Percentiles rank a stretch among this genome's conserved stretches.
Conservation (phyloP, 2,329 filamentous ascomycete genomes). For the Fusarium sp. region DNA sequence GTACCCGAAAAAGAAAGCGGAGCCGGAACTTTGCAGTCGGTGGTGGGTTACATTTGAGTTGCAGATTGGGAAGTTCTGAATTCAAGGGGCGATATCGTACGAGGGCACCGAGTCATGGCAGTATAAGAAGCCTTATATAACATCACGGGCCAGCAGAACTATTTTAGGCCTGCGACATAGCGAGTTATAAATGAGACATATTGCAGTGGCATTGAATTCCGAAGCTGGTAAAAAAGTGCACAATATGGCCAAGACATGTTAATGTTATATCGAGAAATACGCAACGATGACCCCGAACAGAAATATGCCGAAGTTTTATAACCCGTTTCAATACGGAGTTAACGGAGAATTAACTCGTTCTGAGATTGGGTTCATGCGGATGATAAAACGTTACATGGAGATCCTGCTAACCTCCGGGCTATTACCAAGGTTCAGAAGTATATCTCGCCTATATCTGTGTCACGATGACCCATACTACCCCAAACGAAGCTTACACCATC, state of each 20-base stretch:
- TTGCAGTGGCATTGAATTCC: background rate
- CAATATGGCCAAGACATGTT: background rate
- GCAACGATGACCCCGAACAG: background rate
- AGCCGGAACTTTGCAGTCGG: background rate
- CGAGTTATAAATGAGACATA: background rate
- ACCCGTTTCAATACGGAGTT: background rate
- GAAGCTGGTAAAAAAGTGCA: background rate
- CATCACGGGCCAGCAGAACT: background rate
- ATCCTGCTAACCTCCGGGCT: background rate
- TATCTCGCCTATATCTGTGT: background rate
- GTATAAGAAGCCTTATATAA: background rate
- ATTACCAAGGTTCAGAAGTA: background rate
- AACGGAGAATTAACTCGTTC: background rate
- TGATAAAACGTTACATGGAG: background rate
- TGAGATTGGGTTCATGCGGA: background rate
- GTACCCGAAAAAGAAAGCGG: background rate
- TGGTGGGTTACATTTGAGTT: background rate
- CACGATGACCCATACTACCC: background rate
- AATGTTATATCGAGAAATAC: background rate
- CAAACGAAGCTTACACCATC: background rate
- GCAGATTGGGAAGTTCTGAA: background rate
- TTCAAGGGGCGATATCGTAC: background rate
- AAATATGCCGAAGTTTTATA: background rate
- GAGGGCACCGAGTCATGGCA: background rate
- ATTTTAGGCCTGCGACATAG: rapidly evolving